A percentile compares a stretch with the other conserved stretches of the same genome.
Conservation (phyloP, 208 protist species). For the Acanthamoeba rhysodes region DNA sequence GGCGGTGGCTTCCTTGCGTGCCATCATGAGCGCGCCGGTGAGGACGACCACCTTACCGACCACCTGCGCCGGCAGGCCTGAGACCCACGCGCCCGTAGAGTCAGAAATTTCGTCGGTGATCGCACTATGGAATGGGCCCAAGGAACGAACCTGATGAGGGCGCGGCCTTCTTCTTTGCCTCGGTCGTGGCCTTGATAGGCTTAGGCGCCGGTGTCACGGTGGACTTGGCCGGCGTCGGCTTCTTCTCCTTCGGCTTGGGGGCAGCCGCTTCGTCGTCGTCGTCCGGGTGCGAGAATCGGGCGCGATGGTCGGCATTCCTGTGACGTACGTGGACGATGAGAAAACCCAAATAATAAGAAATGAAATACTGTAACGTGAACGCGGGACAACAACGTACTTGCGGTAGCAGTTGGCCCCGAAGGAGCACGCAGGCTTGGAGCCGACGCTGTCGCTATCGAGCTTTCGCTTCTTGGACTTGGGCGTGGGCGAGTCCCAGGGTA, state of each 20-base stretch:
- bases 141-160: neutral
- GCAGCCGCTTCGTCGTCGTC: neutral
- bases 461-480: conserved; percentile 43
- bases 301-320: neutral
- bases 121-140: neutral
- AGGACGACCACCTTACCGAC: conserved; percentile 16
- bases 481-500: conserved; percentile 47
- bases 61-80: neutral
- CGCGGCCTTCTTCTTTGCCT: neutral
- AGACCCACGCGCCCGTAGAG: neutral
- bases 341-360: neutral
- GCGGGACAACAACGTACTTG: neutral
- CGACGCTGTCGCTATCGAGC: neutral
- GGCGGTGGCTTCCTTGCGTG: conserved; percentile 58
- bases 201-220: neutral
- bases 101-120: neutral
- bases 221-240: neutral
- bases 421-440: neutral
- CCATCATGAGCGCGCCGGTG: conserved; percentile 39
- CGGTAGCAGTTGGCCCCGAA: conserved; percentile 26
- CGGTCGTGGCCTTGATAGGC: neutral
- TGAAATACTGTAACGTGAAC: too few species aligned
- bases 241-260: neutral
- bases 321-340: neutral
- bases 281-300: conserved; percentile 5